These are phyloP conservation scores for Pichia paraexigua DNA, from an alignment of 805 yeast genomes.

Conservation along the genomic window DNA sequence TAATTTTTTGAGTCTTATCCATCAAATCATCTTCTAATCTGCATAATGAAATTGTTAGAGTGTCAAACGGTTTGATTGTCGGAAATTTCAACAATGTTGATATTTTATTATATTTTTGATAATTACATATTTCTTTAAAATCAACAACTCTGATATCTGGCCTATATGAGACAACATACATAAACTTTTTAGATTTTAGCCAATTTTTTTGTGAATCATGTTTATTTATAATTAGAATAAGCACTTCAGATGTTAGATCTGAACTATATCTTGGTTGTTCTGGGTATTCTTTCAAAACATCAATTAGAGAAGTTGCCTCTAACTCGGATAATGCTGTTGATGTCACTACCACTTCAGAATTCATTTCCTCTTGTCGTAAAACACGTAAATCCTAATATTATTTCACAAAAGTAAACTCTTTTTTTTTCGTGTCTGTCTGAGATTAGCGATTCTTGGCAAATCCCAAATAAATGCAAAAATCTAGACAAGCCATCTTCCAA, in stretches of 20 bases:
- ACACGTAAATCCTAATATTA: background rate
- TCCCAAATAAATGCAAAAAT: too few relatives aligned
- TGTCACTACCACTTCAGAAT: conserved; percentile 14
- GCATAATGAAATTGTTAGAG: conserved; percentile 34
- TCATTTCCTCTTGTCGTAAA: background rate
- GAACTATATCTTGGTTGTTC: conserved; percentile 16
- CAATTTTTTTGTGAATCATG: conserved; percentile 15
- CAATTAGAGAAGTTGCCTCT: conserved; percentile 13
- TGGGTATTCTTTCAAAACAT: conserved; percentile 12
- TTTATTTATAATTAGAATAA: conserved; percentile 20
- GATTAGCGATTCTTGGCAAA: too few relatives aligned
- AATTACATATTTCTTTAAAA: conserved; percentile 39
- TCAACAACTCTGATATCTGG: conserved; percentile 50
- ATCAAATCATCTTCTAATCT: conserved; percentile 17
- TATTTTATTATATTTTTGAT: conserved; percentile 1
- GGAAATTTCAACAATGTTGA: conserved; percentile 1
- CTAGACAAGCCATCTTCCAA: too few relatives aligned
- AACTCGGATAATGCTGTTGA: conserved; percentile 20
- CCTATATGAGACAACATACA: conserved; percentile 40
- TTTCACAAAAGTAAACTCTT: background rate
- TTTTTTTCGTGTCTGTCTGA: background rate
- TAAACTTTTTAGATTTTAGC: conserved; percentile 44
- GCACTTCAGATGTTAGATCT: conserved; percentile 24
- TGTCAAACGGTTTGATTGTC: conserved; percentile 35
- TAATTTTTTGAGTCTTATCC: conserved; percentile 24